A percentile compares a stretch with the other conserved stretches of the same genome.
phyloP scores from a whole-genome alignment of 768 basidiomycete genomes.

The Amanita phalloides region DNA sequence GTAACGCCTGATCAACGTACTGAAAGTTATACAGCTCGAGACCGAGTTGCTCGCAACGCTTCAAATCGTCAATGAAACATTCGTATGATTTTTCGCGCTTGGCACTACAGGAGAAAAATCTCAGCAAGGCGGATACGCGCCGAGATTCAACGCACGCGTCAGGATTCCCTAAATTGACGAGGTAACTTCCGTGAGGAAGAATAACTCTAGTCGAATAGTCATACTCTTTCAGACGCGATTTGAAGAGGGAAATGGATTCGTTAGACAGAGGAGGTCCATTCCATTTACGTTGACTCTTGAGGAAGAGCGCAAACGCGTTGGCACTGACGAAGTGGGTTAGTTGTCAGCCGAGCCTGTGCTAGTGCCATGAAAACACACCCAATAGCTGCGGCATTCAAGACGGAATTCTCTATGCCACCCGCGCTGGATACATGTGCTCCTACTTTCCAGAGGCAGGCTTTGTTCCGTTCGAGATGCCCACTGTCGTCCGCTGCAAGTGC shows the following conservation, averaged over 20 bases:
- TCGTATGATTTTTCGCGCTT: conserved; percentile 64
- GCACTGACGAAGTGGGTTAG: conserved; percentile 34
- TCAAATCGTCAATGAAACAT: conserved; percentile 78
- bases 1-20: conserved; percentile 31
- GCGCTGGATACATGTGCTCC: conserved; percentile 80
- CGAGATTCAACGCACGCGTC: conserved; percentile 40
- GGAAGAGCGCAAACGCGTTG: conserved; percentile 75
- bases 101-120: conserved; percentile 22
- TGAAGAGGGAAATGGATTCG: conserved; percentile 46
- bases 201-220: conserved; percentile 54
- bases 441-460: conserved; percentile 47
- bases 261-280: conserved; percentile 45
- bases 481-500: conserved; percentile 8
- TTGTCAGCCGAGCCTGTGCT: not conserved
- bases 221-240: conserved; percentile 44
- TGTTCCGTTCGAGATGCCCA: conserved; percentile 18
- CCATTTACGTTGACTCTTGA: conserved; percentile 85
- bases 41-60: conserved; percentile 68
- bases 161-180: conserved; percentile 78
- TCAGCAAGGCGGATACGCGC: not conserved
- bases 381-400: conserved; percentile 59
- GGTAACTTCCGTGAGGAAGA: conserved; percentile 78
- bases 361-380: conserved; percentile 37
- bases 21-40: conserved; percentile 77
- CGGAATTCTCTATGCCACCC: conserved; percentile 68